Evolutionary conservation across 2,329 filamentous ascomycete genomes (phyloP).

Genomic region (Lachnellula subtilissima): DNA sequence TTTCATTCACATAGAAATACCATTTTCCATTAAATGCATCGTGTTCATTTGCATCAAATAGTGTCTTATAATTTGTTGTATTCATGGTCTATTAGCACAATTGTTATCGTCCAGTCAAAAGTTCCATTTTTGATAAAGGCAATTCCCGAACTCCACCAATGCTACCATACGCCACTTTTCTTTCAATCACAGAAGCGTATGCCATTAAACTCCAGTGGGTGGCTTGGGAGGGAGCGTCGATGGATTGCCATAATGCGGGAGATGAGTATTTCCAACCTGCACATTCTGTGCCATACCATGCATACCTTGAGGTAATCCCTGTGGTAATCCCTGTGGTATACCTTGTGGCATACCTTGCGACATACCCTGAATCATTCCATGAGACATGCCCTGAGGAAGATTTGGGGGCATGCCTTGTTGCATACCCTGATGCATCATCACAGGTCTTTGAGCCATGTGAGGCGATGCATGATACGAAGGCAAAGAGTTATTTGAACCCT

Average conservation of each 20-base stretch:
- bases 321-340: conserved; percentile 22
- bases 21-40: conserved; percentile 13
- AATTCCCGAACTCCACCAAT: conserved; percentile 33
- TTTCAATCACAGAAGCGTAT: conserved; percentile 25
- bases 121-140: conserved; percentile 26
- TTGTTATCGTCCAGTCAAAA: conserved; percentile 27
- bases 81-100: conserved; percentile 29
- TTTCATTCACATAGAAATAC: conserved; percentile 27
- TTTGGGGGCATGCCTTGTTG: conserved; percentile 24
- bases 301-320: conserved; percentile 12
- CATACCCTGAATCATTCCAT: conserved; percentile 20
- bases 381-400: conserved; percentile 25
- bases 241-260: conserved; percentile 52
- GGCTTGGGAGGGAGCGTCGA: conserved; percentile 51
- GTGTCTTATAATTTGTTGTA: conserved; percentile 15
- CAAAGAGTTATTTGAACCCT: conserved; percentile 33
- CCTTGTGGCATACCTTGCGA: conserved; percentile 21
- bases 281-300: conserved; percentile 23
- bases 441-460: conserved; percentile 30
- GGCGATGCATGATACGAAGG: conserved; percentile 34
- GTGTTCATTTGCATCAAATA: not conserved
- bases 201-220: conserved; percentile 37
- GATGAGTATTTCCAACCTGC: conserved; percentile 38
- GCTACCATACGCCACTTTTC: conserved; percentile 32
- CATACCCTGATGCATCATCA: conserved; percentile 32